Percentiles rank a stretch among this genome's conserved stretches.
Conservation (phyloP, 2,329 filamentous ascomycete species). For the Sclerotinia trifoliorum region DNA sequence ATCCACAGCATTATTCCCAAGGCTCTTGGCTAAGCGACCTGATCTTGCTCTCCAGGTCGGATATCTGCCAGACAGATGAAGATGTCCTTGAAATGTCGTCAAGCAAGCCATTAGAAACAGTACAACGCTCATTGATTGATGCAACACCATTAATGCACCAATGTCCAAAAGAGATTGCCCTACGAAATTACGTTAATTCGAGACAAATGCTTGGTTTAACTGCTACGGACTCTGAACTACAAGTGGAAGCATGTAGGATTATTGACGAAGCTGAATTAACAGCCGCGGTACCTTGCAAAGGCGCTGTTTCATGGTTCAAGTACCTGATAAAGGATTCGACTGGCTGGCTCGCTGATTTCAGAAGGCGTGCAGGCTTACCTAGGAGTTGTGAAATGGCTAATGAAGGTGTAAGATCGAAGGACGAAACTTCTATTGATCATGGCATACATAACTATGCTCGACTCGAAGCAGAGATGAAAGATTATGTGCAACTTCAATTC, state of each 20-base stretch:
- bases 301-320: conserved; percentile 53
- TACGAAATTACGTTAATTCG: conserved; percentile 33
- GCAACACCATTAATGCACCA: not conserved
- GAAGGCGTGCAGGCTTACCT: conserved; percentile 56
- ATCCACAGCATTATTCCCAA: conserved; percentile 39
- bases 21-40: conserved; percentile 60
- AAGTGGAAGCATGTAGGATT: conserved; percentile 58
- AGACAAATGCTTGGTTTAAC: conserved; percentile 51
- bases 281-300: conserved; percentile 33
- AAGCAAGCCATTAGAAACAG: not conserved
- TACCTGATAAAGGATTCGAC: conserved; percentile 51
- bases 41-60: conserved; percentile 47
- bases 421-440: conserved; percentile 56
- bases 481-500: conserved; percentile 50
- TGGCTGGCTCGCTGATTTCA: conserved; percentile 56
- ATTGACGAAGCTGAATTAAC: conserved; percentile 55
- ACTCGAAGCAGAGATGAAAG: conserved; percentile 55
- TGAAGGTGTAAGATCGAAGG: conserved; percentile 50
- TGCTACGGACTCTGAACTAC: conserved; percentile 58
- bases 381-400: conserved; percentile 55
- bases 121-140: not conserved
- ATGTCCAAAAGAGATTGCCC: conserved; percentile 32
- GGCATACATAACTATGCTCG: conserved; percentile 56
- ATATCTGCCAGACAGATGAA: not conserved
- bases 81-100: not conserved